Evolutionary conservation across 768 basidiomycete species (phyloP).

Genomic region (Paxillus rubicundulus): DNA sequence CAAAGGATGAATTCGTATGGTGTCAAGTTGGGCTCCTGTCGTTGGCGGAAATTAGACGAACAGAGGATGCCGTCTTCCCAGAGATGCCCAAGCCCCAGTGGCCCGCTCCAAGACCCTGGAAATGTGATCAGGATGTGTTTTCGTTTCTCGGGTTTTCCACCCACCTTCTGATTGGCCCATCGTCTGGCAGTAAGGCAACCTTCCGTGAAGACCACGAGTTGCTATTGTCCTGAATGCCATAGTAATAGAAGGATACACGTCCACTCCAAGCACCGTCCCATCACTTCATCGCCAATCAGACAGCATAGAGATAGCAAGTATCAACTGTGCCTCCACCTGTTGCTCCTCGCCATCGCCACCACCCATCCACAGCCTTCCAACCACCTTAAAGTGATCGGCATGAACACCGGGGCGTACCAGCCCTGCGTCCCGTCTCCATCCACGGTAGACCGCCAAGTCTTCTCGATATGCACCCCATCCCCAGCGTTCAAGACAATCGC

Average conservation of each 20-base stretch:
- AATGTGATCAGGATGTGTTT: too few species aligned
- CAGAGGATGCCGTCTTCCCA: too few species aligned
- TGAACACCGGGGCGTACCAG: conserved; percentile 40
- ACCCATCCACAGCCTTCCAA: conserved; percentile 37
- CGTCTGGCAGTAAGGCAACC: too few species aligned
- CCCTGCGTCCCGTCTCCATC: conserved; percentile 23
- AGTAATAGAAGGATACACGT: background rate
- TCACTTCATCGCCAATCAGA: conserved; percentile 35
- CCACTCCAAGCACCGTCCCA: background rate
- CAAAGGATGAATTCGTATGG: too few species aligned
- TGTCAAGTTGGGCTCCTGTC: too few species aligned
- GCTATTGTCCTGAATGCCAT: too few species aligned
- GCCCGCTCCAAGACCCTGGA: too few species aligned
- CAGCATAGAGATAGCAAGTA: conserved; percentile 45
- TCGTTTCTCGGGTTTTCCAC: too few species aligned
- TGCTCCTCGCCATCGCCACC: conserved; percentile 19
- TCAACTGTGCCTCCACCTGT: conserved; percentile 23
- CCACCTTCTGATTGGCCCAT: too few species aligned
- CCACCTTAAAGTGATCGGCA: conserved; percentile 46
- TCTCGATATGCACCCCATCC: conserved; percentile 24
- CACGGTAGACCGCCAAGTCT: conserved; percentile 13
- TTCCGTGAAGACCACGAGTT: too few species aligned
- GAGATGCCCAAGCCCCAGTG: too few species aligned
- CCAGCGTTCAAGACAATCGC: background rate
- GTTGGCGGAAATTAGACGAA: too few species aligned